phyloP scores from a whole-genome alignment of 495 filamentous ascomycete species.

The Mycothermus thermophilus region DNA sequence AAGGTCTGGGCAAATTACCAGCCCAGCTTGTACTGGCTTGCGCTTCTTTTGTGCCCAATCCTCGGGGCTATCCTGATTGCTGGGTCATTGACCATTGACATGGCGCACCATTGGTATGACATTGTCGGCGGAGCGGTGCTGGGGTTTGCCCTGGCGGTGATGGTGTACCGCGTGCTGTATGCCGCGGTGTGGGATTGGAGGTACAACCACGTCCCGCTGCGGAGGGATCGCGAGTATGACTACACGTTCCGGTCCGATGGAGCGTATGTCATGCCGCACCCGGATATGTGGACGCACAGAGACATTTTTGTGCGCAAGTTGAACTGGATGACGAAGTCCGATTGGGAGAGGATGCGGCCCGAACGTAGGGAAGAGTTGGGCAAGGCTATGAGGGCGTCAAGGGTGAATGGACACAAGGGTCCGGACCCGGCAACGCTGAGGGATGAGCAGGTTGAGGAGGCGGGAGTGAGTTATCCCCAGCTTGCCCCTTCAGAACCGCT shows the following conservation, averaged over 20 bases:
- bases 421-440: neutral
- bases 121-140: conserved; percentile 42
- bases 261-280: too few species aligned
- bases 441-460: neutral
- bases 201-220: conserved; percentile 39
- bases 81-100: conserved; percentile 47
- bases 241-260: neutral
- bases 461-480: too few species aligned
- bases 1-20: conserved; percentile 48
- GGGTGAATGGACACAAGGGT: neutral
- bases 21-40: conserved; percentile 31
- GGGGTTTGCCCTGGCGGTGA: conserved; percentile 43
- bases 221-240: neutral
- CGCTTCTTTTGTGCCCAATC: conserved; percentile 28
- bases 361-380: neutral
- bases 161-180: conserved; percentile 44
- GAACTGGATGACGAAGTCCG: neutral
- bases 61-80: conserved; percentile 44
- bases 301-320: neutral
- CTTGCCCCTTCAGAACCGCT: too few species aligned
- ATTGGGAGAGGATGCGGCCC: neutral
- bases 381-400: neutral
- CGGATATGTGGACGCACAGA: too few species aligned
- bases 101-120: conserved; percentile 50
- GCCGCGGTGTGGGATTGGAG: conserved; percentile 46